Evolutionary conservation across 345 rosid genomes (phyloP).

Genomic region (Erysimum cheiranthoides): DNA sequence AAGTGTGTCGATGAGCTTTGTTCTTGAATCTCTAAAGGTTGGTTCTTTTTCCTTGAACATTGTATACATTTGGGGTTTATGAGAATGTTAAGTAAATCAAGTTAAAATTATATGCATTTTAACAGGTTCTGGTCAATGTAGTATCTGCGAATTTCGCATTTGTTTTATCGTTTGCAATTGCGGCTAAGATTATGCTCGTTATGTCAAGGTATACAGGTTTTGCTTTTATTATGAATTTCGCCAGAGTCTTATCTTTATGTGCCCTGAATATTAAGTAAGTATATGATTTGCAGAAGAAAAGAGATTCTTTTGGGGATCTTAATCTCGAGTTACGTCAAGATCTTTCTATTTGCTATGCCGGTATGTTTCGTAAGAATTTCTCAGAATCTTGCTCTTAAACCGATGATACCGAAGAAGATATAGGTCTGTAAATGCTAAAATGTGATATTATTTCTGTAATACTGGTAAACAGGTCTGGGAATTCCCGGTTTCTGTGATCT

Average conservation of each 20-base stretch:
- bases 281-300: slow-evolving; percentile 42
- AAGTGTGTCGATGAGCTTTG: slow-evolving; percentile 49
- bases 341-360: slow-evolving; percentile 70
- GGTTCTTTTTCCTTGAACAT: neutral
- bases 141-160: slow-evolving; percentile 67
- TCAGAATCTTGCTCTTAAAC: slow-evolving; percentile 1
- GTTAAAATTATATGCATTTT: slow-evolving; percentile 4
- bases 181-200: slow-evolving; percentile 50
- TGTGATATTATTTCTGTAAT: neutral
- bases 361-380: slow-evolving; percentile 43
- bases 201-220: slow-evolving; percentile 53
- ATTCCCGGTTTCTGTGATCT: slow-evolving; percentile 73
- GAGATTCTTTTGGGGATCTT: slow-evolving; percentile 60
- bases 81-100: slow-evolving; percentile 1
- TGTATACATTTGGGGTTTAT: slow-evolving; percentile 1
- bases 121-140: slow-evolving; percentile 63
- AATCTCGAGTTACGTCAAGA: slow-evolving; percentile 82
- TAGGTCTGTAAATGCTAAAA: slow-evolving; percentile 11
- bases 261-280: neutral
- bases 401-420: neutral
- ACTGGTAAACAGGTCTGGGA: slow-evolving; percentile 72
- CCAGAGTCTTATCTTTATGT: neutral
- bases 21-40: slow-evolving; percentile 36
- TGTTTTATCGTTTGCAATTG: slow-evolving; percentile 53
- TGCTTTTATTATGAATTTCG: neutral